These are phyloP conservation scores for Arachis monticola DNA, from an alignment of 331 rosid genomes.

Conservation along the genomic window DNA sequence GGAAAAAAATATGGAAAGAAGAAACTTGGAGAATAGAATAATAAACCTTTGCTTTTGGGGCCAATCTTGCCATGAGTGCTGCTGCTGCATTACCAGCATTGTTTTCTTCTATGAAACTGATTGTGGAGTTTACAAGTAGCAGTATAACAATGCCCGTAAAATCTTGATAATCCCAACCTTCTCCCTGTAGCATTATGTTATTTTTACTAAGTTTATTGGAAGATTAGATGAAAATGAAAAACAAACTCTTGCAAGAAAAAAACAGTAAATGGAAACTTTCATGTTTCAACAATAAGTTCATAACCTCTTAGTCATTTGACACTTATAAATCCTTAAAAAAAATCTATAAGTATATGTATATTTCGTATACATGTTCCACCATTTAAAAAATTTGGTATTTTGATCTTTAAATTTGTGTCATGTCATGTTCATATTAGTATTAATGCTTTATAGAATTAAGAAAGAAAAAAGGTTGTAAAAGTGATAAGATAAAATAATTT, in stretches of 20 bases:
- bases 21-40: constrained; percentile 19
- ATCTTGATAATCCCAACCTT: constrained; percentile 62
- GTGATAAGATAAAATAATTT: background rate
- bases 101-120: constrained; percentile 6
- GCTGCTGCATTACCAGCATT: constrained; percentile 2
- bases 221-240: background rate
- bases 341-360: no score
- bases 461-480: background rate
- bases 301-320: no score
- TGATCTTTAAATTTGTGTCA: no score
- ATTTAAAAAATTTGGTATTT: no score
- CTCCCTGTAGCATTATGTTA: constrained; percentile 39
- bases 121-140: background rate
- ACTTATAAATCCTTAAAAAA: no score
- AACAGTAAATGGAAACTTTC: background rate
- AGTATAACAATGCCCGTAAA: constrained; percentile 5
- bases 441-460: no score
- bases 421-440: no score
- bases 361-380: no score
- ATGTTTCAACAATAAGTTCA: no score
- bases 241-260: background rate
- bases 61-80: constrained; percentile 44
- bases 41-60: constrained; percentile 76
- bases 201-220: constrained; percentile 4
- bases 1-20: background rate